phyloP scores from a whole-genome alignment of 108 stramenopile species.

The Pseudonitzschia multiseries region DNA sequence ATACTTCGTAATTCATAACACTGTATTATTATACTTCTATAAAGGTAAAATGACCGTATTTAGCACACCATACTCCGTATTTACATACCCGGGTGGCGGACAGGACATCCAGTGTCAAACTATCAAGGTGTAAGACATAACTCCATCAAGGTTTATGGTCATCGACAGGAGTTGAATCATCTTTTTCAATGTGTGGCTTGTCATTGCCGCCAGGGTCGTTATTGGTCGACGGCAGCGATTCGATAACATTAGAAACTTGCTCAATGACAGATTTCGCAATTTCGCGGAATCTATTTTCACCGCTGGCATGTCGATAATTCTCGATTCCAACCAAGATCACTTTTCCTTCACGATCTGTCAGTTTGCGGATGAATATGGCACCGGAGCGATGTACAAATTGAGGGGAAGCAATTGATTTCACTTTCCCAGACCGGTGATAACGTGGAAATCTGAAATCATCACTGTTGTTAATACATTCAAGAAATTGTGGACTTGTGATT shows the following conservation, averaged over 20 bases:
- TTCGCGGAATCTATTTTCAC: conserved; percentile 25
- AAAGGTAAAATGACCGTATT: too few species aligned
- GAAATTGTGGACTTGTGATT: conserved; percentile 58
- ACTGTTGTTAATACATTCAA: conserved; percentile 51
- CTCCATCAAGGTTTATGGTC: neutral
- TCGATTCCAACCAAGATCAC: conserved; percentile 38
- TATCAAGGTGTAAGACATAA: too few species aligned
- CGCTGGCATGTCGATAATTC: conserved; percentile 36
- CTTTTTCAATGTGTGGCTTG: neutral
- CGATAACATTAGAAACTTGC: neutral
- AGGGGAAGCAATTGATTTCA: conserved; percentile 27
- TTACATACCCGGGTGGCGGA: too few species aligned
- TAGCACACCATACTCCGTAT: too few species aligned
- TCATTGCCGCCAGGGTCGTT: neutral
- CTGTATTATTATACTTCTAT: too few species aligned
- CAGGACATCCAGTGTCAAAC: too few species aligned
- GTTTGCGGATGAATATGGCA: conserved; percentile 60
- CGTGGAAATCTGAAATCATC: conserved; percentile 66
- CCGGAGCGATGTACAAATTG: conserved; percentile 82
- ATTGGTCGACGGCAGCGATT: neutral
- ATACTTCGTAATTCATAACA: too few species aligned
- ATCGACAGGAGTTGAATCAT: neutral
- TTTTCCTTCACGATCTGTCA: conserved; percentile 50
- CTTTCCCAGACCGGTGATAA: conserved; percentile 28
- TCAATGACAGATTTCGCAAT: conserved; percentile 17